Evolutionary conservation across 208 protist species (phyloP).

Genomic region (Blechomonas ayalai): DNA sequence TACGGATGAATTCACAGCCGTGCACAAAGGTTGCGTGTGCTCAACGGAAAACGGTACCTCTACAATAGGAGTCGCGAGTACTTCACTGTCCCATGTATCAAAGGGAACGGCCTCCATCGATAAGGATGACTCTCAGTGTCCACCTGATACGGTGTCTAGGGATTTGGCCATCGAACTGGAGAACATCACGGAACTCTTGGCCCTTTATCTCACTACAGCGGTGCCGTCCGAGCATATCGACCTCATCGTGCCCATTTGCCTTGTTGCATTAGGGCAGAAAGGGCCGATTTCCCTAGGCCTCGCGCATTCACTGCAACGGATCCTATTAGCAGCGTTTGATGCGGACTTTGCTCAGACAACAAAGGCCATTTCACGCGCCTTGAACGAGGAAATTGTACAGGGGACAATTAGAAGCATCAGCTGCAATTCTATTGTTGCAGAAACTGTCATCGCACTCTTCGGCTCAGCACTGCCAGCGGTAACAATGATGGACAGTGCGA

Average conservation of each 20-base stretch:
- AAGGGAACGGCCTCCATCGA: no score
- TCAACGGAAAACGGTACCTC: no score
- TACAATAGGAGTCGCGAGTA: no score
- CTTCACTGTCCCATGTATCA: no score
- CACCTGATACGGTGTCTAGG: no score
- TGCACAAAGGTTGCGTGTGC: no score
- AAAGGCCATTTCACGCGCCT: constrained; percentile 24
- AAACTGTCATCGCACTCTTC: constrained; percentile 61
- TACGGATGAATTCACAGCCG: no score
- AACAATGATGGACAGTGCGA: constrained; percentile 34
- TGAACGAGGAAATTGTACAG: constrained; percentile 31
- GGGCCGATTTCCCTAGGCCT: constrained; percentile 12
- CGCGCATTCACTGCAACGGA: constrained; percentile 35
- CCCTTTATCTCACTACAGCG: constrained; percentile 13
- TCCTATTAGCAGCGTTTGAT: constrained; percentile 59
- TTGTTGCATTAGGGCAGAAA: constrained; percentile 9
- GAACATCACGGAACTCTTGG: constrained; percentile 29
- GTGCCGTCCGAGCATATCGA: constrained; percentile 4
- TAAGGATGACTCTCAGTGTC: no score
- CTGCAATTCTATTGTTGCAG: constrained; percentile 36
- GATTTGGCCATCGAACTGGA: no score
- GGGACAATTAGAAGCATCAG: constrained; percentile 23
- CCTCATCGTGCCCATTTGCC: constrained; percentile 7
- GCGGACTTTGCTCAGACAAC: constrained; percentile 35
- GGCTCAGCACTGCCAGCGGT: constrained; percentile 32